Conservation (phyloP, 2,329 filamentous ascomycete species). For the Plectosphaerella cucumerina region DNA sequence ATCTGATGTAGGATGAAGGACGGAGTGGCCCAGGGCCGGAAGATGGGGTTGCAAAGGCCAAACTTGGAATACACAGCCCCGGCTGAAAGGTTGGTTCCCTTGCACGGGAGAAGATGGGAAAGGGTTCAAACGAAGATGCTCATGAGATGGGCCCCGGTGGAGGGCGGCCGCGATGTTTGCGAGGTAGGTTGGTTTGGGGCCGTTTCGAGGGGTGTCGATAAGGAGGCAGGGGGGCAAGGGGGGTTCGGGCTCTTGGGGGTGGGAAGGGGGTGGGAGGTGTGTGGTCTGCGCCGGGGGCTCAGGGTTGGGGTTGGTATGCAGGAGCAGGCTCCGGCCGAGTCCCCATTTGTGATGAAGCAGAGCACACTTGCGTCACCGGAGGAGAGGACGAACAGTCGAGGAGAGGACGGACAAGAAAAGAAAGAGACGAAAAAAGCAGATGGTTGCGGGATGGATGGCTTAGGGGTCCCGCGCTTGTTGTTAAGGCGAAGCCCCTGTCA, state of each 20-base stretch:
- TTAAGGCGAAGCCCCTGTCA: constrained; percentile 3
- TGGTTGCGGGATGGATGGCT: not conserved
- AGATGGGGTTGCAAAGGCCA: constrained; percentile 3
- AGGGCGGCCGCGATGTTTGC: constrained; percentile 12
- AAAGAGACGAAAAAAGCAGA: constrained; percentile 2
- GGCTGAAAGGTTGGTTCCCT: constrained; percentile 9
- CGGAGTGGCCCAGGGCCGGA: not conserved
- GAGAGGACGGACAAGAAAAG: not conserved
- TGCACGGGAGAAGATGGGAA: not conserved
- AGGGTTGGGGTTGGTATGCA: constrained; percentile 5
- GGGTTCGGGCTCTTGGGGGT: constrained; percentile 5
- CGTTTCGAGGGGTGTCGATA: constrained; percentile 19
- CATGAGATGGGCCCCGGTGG: constrained; percentile 4
- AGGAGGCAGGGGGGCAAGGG: constrained; percentile 20
- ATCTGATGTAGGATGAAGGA: not conserved
- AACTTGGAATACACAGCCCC: constrained; percentile 19
- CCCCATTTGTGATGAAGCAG: constrained; percentile 18
- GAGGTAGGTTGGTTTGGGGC: constrained; percentile 11
- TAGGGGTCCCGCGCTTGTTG: constrained; percentile 3
- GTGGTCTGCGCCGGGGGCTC: constrained; percentile 6
- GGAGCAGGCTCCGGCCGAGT: constrained; percentile 1
- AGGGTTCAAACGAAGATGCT: constrained; percentile 10
- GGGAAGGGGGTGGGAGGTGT: constrained; percentile 8
- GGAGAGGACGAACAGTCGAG: not conserved
- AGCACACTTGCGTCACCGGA: not conserved